Evolutionary conservation across 2,329 filamentous ascomycete genomes (phyloP), one percentile per base, ranked within the genome.

Genomic region (Fusarium camptoceras): DNA sequence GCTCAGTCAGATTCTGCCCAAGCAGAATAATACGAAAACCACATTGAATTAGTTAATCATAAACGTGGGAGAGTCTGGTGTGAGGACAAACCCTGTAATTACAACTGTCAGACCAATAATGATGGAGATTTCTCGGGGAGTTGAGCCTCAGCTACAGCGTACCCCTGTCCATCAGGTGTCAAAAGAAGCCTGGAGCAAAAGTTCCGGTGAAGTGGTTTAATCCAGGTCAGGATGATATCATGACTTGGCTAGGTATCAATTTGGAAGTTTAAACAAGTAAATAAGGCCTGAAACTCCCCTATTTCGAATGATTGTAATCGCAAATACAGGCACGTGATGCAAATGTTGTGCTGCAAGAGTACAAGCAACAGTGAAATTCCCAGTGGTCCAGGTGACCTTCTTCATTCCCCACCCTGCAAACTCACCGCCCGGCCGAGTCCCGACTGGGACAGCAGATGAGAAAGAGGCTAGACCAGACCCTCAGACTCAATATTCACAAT

Each of bases 351-450:
- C 30, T 53, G 34, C 18, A 24, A 41, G 34, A 37, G 9, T 34
- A 34, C 31, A 18, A 8, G 15, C 3, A 12, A 55, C 60, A 39
- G 61, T 70, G 59, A 75, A 75, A 75, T 75, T 69, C 73, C 64
- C 64, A 58, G 55, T 47, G 54, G 71, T 64, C 53, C 73, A 74
- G 73, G 70, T 74, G 73, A 75, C 73, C 73, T 69, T 59, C 66
- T 60, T n/a, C 59, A 43, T 50, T 53, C 66, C 73, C 64, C 73
- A 73, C 75, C 70, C 55, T 42, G 44, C 65, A 68, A 72, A 68
- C 66, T 70, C 69, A 72, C 73, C 65, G 72, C 73, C 68, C 71
- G 67, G 70, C 68, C 72, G 70, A 73, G 68, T 71, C 70, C 72
- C 68, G 47, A 70, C 61, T 70, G 61, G 69, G 61, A 47, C 53